phyloP scores from a whole-genome alignment of 306 rosid species.

The Medicago lupulina region DNA sequence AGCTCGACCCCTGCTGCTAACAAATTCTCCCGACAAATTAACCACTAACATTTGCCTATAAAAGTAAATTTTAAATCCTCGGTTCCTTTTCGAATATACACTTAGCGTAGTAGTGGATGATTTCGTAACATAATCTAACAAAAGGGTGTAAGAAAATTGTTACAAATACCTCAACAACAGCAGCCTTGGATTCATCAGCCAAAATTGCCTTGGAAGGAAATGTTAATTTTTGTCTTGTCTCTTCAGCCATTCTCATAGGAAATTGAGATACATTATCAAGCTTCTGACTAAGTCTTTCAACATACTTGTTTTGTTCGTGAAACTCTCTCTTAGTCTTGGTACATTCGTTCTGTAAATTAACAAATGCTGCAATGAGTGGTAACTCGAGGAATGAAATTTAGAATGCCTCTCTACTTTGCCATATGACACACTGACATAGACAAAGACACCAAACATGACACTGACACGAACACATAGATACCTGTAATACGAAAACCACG shows the following conservation, averaged over 20 bases:
- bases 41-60: neutral
- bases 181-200: conserved; percentile 14
- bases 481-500: neutral
- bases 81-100: neutral
- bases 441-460: neutral
- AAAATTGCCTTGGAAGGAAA: neutral
- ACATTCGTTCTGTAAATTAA: conserved; percentile 39
- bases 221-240: neutral
- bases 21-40: too few species aligned
- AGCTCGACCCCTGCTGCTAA: too few species aligned
- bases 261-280: conserved; percentile 20
- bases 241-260: conserved; percentile 18
- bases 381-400: neutral
- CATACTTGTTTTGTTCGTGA: conserved; percentile 30
- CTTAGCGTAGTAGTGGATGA: neutral
- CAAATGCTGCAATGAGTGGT: neutral
- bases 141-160: neutral
- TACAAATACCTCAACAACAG: conserved; percentile 35
- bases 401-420: neutral
- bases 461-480: neutral
- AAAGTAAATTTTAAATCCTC: too few species aligned
- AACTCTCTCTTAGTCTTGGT: conserved; percentile 33
- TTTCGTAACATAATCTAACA: neutral
- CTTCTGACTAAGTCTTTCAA: conserved; percentile 24
- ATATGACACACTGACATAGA: neutral